These are phyloP conservation scores for Rhynchospora tenuis DNA, from an alignment of 176 grass and related monocot genomes.

Conservation along the genomic window DNA sequence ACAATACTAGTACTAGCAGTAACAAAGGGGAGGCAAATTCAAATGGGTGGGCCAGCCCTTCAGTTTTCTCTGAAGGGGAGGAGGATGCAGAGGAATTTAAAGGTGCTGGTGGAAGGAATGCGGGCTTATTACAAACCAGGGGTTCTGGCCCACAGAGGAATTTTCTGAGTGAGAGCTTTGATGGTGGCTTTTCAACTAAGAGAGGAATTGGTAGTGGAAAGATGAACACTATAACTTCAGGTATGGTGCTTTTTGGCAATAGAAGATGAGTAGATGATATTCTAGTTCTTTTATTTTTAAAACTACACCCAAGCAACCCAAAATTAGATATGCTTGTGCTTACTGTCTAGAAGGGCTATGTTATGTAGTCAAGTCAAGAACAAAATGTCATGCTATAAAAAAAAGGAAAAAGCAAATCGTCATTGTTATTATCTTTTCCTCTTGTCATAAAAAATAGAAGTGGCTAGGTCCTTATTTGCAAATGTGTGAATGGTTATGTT, in stretches of 20 bases:
- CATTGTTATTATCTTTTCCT: not conserved
- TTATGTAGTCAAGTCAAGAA: not conserved
- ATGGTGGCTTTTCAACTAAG: constrained; percentile 53
- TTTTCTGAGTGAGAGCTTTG: constrained; percentile 38
- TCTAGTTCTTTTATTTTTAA: not conserved
- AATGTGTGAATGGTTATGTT: not conserved
- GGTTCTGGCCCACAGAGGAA: constrained; percentile 23
- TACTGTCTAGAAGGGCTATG: not conserved
- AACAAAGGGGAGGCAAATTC: constrained; percentile 70
- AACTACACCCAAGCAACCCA: not conserved
- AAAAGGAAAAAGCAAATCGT: not conserved
- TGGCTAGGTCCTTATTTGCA: not conserved
- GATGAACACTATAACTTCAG: constrained; percentile 56
- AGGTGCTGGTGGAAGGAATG: constrained; percentile 35
- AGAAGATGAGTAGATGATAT: not conserved
- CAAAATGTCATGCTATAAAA: not conserved
- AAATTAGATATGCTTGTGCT: not conserved
- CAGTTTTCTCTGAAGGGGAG: constrained; percentile 89
- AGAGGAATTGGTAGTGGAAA: constrained; percentile 58
- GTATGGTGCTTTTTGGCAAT: constrained; percentile 32
- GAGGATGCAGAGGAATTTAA: constrained; percentile 81
- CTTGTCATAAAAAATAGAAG: not conserved
- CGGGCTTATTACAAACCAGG: constrained; percentile 16
- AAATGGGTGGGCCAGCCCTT: constrained; percentile 66
- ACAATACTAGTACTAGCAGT: constrained; percentile 21